Evolutionary conservation across 2,329 filamentous ascomycete genomes (phyloP), one percentile per base, ranked within the genome.

Genomic region (Cercospora sp.): DNA sequence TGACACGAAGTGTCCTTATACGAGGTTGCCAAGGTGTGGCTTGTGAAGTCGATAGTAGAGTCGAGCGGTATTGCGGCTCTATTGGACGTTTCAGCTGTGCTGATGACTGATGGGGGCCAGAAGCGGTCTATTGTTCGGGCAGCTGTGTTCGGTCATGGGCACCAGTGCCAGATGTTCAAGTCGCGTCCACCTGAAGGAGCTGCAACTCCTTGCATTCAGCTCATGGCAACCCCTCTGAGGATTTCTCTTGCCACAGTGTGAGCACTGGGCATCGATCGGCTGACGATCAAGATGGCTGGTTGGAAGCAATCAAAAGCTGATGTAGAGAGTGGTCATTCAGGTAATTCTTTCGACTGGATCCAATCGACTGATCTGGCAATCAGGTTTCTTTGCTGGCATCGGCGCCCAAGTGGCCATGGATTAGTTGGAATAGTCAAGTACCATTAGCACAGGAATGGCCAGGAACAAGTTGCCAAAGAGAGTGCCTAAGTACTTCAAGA

Each of bases 11-110:
- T 30, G 16, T 12, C 16, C 18, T 26, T 61, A 61, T 61, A 61
- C 59, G 59, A 61, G 59, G 12, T 31, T 48, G 59, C 59, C 59
- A 61, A 61, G 59, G 13, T 9, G 53, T 58, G 53, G 53, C 53
- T 58, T 58, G 53, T 28, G 18, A 51, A 13, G 45, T 51, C 18
- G 45, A 51, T 26, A 23, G 45, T 12, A 23, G 9, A 51, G 10
- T 48, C 45, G 45, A 51, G 45, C 10, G 18, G 7, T 51, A 51
- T 7, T 23, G 45, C 45, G 4, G 9, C 18, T 23, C 9, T 13
- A 51, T 23, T 51, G 45, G 18, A 23, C 45, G 5, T 13, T 51
- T 23, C 18, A 12, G 18, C 45, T 26, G 45, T 23, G 18, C 45
- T 23, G 18, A 23, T 51, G 45, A 51, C 18, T 51, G 45, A 51